Percentiles rank a stretch among this genome's conserved stretches.
Evolutionary conservation across 768 basidiomycete species (phyloP).

Genomic region (Kwoniella sp.): DNA sequence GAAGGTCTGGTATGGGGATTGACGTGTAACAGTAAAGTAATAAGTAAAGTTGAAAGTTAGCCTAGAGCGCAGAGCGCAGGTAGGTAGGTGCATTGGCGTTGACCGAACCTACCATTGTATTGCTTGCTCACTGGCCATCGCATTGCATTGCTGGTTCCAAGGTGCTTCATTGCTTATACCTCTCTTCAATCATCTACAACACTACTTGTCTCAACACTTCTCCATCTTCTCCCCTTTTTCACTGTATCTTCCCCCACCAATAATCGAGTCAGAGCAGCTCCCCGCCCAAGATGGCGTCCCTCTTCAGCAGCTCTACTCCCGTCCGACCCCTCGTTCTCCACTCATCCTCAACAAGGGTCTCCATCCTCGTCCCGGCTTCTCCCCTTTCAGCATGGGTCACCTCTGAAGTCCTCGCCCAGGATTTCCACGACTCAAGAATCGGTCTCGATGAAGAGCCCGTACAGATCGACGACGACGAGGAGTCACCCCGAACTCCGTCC

Average conservation of each 20-base stretch:
- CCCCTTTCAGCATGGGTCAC: constrained; percentile 81
- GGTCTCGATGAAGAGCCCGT: constrained; percentile 56
- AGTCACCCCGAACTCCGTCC: constrained; percentile 59
- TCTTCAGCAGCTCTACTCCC: constrained; percentile 45
- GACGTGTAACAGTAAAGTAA: not conserved
- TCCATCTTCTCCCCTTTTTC: constrained; percentile 1
- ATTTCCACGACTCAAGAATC: constrained; percentile 67
- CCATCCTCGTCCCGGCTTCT: constrained; percentile 80
- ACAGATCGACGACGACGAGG: constrained; percentile 61
- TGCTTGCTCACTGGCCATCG: too few species aligned
- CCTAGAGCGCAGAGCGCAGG: too few species aligned
- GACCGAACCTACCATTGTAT: not conserved
- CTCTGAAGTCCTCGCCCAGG: constrained; percentile 87
- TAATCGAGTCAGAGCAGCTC: constrained; percentile 24
- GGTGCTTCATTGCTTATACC: too few species aligned
- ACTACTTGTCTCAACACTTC: too few species aligned
- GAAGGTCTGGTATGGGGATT: constrained; percentile 3
- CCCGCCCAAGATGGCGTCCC: constrained; percentile 49
- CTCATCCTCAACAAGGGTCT: constrained; percentile 59
- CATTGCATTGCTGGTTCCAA: too few species aligned
- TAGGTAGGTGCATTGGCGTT: not conserved
- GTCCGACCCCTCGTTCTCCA: constrained; percentile 56
- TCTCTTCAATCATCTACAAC: too few species aligned
- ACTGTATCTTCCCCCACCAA: not conserved
- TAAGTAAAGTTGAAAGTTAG: constrained; percentile 1